Percentiles rank a stretch among this genome's conserved stretches.
Evolutionary conservation across 1,139 yeast species (phyloP).

Genomic region (Blastobotrys buckinghamii): DNA sequence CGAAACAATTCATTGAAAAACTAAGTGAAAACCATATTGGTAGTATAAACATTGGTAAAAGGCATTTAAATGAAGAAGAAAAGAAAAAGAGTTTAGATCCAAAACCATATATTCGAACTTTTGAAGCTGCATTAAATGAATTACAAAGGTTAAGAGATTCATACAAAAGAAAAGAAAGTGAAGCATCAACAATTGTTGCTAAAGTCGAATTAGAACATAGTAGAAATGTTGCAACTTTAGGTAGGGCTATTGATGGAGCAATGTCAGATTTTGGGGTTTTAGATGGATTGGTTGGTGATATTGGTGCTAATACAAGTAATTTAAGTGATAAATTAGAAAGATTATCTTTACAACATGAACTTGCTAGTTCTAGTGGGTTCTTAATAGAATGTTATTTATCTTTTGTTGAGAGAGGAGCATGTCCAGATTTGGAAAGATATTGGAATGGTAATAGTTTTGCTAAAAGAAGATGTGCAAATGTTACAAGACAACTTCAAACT

Average conservation of each 20-base stretch:
- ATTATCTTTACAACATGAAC: conserved; percentile 70
- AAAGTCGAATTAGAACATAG: conserved; percentile 64
- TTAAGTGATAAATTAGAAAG: conserved; percentile 68
- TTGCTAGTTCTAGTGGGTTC: conserved; percentile 67
- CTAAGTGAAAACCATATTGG: conserved; percentile 59
- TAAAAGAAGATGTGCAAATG: conserved; percentile 60
- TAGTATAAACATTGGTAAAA: conserved; percentile 7
- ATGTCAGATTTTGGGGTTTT: conserved; percentile 49
- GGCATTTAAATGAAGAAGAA: conserved; percentile 8
- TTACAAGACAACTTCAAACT: conserved; percentile 58
- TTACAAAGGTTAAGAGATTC: conserved; percentile 53
- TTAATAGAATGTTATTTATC: conserved; percentile 73
- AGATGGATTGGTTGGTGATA: conserved; percentile 48
- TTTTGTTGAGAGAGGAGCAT: conserved; percentile 55
- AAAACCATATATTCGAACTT: conserved; percentile 88
- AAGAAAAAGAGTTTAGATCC: conserved; percentile 51
- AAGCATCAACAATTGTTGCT: conserved; percentile 51
- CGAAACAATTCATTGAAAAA: conserved; percentile 78
- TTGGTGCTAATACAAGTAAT: conserved; percentile 58
- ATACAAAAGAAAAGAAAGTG: conserved; percentile 44
- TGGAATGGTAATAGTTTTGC: conserved; percentile 42
- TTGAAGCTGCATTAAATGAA: conserved; percentile 78
- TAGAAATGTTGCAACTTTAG: conserved; percentile 54
- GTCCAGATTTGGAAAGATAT: conserved; percentile 43
- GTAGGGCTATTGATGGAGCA: conserved; percentile 41